Conservation (phyloP, 108 stramenopile genomes). For the Chaetoceros muelleri region DNA sequence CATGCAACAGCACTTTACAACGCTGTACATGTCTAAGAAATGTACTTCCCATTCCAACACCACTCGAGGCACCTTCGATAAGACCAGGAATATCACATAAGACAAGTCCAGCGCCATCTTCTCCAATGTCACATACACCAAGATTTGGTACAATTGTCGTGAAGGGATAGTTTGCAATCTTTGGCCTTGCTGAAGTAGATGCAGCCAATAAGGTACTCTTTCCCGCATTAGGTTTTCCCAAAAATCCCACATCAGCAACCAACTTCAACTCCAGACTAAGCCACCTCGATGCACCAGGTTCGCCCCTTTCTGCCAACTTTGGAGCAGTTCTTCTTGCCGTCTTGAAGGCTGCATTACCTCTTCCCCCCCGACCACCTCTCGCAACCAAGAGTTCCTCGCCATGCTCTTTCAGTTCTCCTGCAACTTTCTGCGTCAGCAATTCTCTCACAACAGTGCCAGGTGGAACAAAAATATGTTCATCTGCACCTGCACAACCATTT, state of each 20-base stretch:
- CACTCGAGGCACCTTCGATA: slow-evolving; percentile 79
- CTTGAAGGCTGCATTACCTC: slow-evolving; percentile 93
- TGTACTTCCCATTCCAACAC: slow-evolving; percentile 80
- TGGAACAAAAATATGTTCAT: slow-evolving; percentile 70
- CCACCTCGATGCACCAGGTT: slow-evolving; percentile 85
- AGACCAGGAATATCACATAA: slow-evolving; percentile 92
- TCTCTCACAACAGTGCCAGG: slow-evolving; percentile 92
- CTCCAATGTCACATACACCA: slow-evolving; percentile 85
- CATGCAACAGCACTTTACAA: slow-evolving; percentile 87
- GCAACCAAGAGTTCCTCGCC: slow-evolving; percentile 84
- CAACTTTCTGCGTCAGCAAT: slow-evolving; percentile 66
- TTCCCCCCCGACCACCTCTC: slow-evolving; percentile 85
- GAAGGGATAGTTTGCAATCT: slow-evolving; percentile 97
- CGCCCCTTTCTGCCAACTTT: slow-evolving; percentile 82
- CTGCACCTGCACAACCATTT: slow-evolving; percentile 62
- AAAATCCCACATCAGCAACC: slow-evolving; percentile 95
- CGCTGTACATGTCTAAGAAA: slow-evolving; percentile 89
- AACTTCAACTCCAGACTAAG: slow-evolving; percentile 81
- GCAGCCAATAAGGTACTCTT: slow-evolving; percentile 89
- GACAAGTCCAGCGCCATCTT: slow-evolving; percentile 73
- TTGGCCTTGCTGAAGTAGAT: slow-evolving; percentile 82
- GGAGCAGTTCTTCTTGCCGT: slow-evolving; percentile 74
- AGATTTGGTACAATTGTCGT: slow-evolving; percentile 96
- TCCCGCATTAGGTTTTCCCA: slow-evolving; percentile 98
- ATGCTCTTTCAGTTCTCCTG: slow-evolving; percentile 76